phyloP scores from a whole-genome alignment of 345 rosid species.

The Durio zibethinus region DNA sequence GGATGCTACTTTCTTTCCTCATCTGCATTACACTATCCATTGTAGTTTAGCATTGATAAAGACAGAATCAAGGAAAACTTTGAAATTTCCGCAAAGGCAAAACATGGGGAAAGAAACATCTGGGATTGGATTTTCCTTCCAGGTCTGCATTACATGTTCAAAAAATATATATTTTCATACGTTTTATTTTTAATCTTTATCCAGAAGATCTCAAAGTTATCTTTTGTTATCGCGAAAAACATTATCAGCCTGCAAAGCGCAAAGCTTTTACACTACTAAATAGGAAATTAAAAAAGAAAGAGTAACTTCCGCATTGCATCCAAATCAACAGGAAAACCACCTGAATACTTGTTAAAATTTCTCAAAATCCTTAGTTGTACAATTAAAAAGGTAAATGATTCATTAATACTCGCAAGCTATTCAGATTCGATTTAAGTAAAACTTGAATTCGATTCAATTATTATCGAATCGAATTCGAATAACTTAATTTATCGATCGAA shows the following conservation, averaged over 20 bases:
- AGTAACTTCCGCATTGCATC: background rate
- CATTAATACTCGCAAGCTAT: no score
- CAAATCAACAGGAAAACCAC: background rate
- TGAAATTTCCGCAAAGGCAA: background rate
- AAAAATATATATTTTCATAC: background rate
- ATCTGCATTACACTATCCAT: background rate
- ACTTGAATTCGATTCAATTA: no score
- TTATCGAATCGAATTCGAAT: no score
- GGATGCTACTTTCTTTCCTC: background rate
- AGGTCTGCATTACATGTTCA: background rate
- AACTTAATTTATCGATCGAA: no score
- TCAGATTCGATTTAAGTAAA: no score
- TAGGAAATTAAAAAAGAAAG: background rate
- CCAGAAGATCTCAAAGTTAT: background rate
- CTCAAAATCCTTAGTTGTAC: background rate
- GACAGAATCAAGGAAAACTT: background rate
- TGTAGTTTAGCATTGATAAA: background rate
- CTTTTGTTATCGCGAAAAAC: background rate
- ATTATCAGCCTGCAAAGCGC: background rate
- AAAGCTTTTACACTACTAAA: no score
- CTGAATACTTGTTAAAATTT: background rate
- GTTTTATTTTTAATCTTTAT: background rate
- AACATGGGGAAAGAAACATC: background rate
- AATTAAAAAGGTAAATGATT: no score
- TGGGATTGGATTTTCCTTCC: background rate